Evolutionary conservation across 2,329 filamentous ascomycete genomes (phyloP), one percentile per base, ranked within the genome.

Genomic region (Claviceps arundinis): DNA sequence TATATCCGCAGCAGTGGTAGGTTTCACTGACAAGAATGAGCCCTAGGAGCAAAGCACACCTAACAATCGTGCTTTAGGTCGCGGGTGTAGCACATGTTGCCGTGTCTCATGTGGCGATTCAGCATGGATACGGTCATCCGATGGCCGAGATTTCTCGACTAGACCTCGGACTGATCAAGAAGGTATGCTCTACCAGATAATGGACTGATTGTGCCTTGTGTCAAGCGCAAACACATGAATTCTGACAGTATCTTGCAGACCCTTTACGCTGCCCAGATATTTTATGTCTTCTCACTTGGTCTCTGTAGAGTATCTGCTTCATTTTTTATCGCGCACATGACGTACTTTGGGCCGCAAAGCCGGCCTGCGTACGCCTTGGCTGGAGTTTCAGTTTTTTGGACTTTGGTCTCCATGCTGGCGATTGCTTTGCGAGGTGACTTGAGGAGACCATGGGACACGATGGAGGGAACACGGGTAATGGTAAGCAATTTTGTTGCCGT

Each of bases 201-300:
- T 34, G 30, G 3, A 11, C 9, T 13, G 40, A 22, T 14, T 19
- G 40, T 22, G 40, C 17, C 40, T 11, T 14, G 17, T 42, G n/a
- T 2, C 5, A 5, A 13, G 19, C 4, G 40, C 11, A 13, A 22
- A 24, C 24, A 24, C 2, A 24, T 6, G 13, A 24, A 24, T 2
- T 26, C 26, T 47, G 9, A 47, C 26, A 26, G 17, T 37, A 30
- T 34, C 26, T 34, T 26, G 30, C 37, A 52, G 51, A 47, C 51
- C 11, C 41, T 52, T 24, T 52, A 56, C 24, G 37, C 38, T 4
- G 42, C 44, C 4, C 54, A 56, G 1, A 47, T 49, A n/a, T 42
- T 51, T 14, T 54, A 56, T 26, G n/a, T 54, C 4, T 16, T 54
- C 37, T 45, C 50, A 8, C 40, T 51, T n/a, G 54, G 54, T 3